These are phyloP conservation scores for Xylogone sp. DNA, from an alignment of 2,329 filamentous ascomycete genomes.

Conservation along the genomic window DNA sequence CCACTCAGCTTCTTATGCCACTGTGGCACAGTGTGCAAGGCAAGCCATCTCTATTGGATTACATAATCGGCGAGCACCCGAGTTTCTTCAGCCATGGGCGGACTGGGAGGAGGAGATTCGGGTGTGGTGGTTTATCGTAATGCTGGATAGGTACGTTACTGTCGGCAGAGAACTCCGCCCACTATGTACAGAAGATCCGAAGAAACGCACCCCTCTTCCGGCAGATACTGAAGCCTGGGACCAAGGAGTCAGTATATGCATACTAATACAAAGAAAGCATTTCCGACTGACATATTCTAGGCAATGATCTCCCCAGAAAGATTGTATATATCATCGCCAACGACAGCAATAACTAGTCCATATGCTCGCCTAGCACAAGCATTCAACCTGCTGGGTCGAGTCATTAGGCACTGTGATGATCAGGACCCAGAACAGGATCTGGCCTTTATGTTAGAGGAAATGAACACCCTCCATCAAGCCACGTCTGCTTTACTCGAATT, in stretches of 20 bases:
- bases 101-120: conserved; percentile 6
- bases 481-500: neutral
- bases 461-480: neutral
- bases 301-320: neutral
- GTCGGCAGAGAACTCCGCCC: neutral
- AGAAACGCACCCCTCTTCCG: neutral
- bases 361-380: neutral
- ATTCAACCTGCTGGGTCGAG: neutral
- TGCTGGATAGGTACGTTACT: conserved; percentile 11
- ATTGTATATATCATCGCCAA: neutral
- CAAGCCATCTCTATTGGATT: conserved; percentile 1
- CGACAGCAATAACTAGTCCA: neutral
- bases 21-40: conserved; percentile 1
- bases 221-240: neutral
- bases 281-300: neutral
- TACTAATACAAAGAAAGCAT: neutral
- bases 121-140: conserved; percentile 17
- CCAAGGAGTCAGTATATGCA: neutral
- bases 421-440: neutral
- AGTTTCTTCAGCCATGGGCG: neutral
- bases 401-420: neutral
- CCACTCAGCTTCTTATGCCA: neutral
- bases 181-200: neutral
- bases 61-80: neutral
- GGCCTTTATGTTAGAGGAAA: neutral